phyloP scores from a whole-genome alignment of 345 rosid species.

The Sonneratia alba region DNA sequence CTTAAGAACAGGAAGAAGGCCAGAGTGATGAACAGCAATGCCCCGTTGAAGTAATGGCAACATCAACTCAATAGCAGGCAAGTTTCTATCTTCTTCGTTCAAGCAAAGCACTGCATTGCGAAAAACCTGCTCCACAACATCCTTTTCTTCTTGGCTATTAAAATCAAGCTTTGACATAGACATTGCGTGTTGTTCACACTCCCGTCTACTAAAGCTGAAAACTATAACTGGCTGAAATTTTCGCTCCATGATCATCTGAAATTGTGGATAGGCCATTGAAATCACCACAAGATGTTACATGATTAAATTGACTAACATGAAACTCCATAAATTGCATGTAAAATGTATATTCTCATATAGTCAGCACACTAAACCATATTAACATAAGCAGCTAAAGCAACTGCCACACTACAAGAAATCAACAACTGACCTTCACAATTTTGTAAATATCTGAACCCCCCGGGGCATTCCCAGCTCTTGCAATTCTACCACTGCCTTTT shows the following conservation, averaged over 20 bases:
- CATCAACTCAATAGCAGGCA: constrained; percentile 96
- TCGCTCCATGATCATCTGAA: constrained; percentile 93
- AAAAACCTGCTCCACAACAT: constrained; percentile 67
- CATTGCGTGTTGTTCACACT: constrained; percentile 95
- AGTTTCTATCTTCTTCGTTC: constrained; percentile 86
- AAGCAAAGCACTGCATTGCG: constrained; percentile 73
- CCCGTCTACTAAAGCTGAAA: constrained; percentile 99
- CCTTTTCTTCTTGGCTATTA: constrained; percentile 80
- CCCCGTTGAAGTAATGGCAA: constrained; percentile 94
- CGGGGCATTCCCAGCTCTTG: constrained; percentile 61
- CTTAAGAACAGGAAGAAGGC: constrained; percentile 96
- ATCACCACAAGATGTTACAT: not conserved
- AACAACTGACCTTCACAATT: constrained; percentile 67
- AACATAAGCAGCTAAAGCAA: not conserved
- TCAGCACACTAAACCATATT: not conserved
- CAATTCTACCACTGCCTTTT: constrained; percentile 70
- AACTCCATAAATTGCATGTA: not conserved
- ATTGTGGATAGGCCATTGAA: not conserved
- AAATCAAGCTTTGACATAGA: constrained; percentile 98
- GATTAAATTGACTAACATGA: not conserved
- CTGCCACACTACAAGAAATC: not conserved
- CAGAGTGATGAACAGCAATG: constrained; percentile 97
- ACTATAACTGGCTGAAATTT: constrained; percentile 92
- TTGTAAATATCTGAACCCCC: constrained; percentile 88
- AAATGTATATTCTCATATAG: not conserved